phyloP scores from a whole-genome alignment of 352 stramenopile species.

The Globisporangium uncinulatum region DNA sequence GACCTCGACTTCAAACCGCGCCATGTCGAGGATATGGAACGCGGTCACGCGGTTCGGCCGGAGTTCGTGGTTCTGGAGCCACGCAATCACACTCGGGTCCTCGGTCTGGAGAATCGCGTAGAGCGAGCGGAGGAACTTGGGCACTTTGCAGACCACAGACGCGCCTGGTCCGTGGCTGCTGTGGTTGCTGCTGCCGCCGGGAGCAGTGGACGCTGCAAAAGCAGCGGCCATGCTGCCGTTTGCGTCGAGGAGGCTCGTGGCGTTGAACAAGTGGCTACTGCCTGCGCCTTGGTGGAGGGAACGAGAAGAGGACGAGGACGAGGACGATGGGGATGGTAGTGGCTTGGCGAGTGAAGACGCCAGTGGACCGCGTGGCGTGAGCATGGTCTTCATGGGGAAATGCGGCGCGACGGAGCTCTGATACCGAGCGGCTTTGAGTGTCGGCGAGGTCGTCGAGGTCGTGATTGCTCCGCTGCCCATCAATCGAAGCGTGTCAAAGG shows the following conservation, averaged over 20 bases:
- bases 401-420: conserved; percentile 14
- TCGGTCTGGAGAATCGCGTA: conserved; percentile 79
- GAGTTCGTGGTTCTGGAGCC: conserved; percentile 66
- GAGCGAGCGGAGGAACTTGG: conserved; percentile 78
- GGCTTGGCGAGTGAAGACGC: background rate
- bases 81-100: conserved; percentile 58
- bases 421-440: conserved; percentile 1
- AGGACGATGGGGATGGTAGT: background rate
- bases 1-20: conserved; percentile 82
- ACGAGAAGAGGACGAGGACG: background rate
- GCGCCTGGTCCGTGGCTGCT: background rate
- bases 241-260: conserved; percentile 7
- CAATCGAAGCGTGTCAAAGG: background rate
- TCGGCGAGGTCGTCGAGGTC: conserved; percentile 1
- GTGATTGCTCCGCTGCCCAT: background rate
- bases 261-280: background rate
- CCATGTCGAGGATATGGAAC: conserved; percentile 76
- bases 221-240: conserved; percentile 12
- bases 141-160: conserved; percentile 47
- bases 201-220: conserved; percentile 10
- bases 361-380: conserved; percentile 9
- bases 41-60: conserved; percentile 56
- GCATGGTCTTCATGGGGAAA: conserved; percentile 18
- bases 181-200: conserved; percentile 4
- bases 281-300: background rate